Base-by-base conservation (phyloP, 2,329 filamentous ascomycete genomes). In the Rhinocladiella similis region DNA sequence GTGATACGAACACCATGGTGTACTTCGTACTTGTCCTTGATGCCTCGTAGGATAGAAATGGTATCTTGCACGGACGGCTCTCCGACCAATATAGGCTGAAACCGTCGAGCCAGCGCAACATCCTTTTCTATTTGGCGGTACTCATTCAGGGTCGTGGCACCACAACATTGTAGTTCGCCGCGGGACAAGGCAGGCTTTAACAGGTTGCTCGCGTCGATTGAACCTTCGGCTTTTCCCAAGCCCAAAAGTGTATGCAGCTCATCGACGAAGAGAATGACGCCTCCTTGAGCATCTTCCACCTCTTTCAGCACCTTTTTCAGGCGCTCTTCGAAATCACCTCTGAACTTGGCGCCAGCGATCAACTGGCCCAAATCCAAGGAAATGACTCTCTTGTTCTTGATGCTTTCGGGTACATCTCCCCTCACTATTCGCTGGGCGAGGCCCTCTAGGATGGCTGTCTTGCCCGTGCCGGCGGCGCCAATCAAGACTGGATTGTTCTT, bases 401-500 rank as follows among this genome's bases (percentile, higher is more conserved):
- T 88, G 64, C 90, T 96, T 73, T 97, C 94, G 0, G 94, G 93
- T 0, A 97, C 92, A 73, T 97, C 93, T 1, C 93, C 93, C 62
- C 87, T 83, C 1, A 97, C 89, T 63, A 99, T 97, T 50, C 94
- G 88, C 72, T 92, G 90, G 27, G 94, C 94, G 57, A 99, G 82
- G 67, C 94, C 94, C 77, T 99, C 94, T 48, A 97, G 91, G 54
- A 99, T 92, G 4, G 94, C 97, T 3, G 94, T 99, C 80, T 99
- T 99, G 70, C 94, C 94, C 20, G 97, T 94, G 86, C 94, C 94
- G 35, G 94, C 93, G 71, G 97, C 92, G 77, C 94, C 94, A 63
- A 99, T 97, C 64, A 99, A 83, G 47, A 97, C 93, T 1, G 94
- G 94, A 75, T 99, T 99, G 81, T 99, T 97, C 74, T 97, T 97